phyloP scores from a whole-genome alignment of 768 basidiomycete genomes.

The Tricholoma saponaceum region DNA sequence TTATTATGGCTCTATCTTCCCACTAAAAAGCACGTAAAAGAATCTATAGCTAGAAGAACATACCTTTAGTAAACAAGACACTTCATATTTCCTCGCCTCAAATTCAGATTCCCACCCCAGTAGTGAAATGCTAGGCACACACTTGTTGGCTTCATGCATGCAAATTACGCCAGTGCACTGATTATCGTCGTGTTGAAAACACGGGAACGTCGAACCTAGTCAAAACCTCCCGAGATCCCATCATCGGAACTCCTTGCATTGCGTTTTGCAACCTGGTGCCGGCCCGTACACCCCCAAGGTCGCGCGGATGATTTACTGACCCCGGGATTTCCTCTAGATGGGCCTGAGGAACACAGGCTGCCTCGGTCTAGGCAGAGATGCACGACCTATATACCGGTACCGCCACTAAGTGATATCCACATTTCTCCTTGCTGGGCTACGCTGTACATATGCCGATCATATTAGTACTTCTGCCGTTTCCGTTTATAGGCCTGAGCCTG shows the following conservation, averaged over 20 bases:
- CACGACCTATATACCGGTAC: too few relatives aligned
- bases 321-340: background rate
- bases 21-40: background rate
- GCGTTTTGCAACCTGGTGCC: background rate
- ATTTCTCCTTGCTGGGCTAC: too few relatives aligned
- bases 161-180: background rate
- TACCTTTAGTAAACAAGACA: too few relatives aligned
- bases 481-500: too few relatives aligned
- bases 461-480: too few relatives aligned
- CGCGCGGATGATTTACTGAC: background rate
- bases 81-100: background rate
- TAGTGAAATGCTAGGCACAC: background rate
- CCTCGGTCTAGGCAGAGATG: background rate
- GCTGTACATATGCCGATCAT: too few relatives aligned
- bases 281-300: background rate
- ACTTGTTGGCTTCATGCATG: background rate
- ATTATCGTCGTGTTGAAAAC: background rate
- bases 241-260: background rate
- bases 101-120: background rate
- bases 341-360: background rate
- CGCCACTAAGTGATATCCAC: too few relatives aligned
- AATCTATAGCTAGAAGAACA: background rate
- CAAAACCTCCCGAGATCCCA: background rate
- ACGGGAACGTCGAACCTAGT: background rate
- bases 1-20: background rate